Percentiles rank a stretch among this genome's conserved stretches.
These are phyloP conservation scores for Gossypium australe DNA, from an alignment of 345 rosid species.

Conservation along the genomic window DNA sequence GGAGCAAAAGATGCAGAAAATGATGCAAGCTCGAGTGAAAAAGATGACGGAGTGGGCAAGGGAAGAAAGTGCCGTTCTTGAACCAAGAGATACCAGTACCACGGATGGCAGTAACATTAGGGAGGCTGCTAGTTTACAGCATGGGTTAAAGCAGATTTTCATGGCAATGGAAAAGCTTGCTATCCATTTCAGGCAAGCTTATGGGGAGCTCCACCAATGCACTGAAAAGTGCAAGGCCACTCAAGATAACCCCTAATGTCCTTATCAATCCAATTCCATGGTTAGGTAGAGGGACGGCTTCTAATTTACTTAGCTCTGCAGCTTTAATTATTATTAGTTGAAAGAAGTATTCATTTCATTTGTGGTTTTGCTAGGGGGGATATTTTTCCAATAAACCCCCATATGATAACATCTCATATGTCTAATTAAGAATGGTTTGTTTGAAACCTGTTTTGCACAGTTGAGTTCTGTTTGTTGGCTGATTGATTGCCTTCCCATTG, in stretches of 20 bases:
- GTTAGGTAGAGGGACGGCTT: neutral
- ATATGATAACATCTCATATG: neutral
- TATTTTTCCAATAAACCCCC: neutral
- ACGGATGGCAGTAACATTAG: conserved; percentile 4
- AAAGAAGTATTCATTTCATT: neutral
- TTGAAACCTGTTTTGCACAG: neutral
- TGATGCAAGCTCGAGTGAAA: conserved; percentile 22
- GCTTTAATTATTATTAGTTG: neutral
- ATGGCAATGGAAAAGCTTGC: conserved; percentile 40
- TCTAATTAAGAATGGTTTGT: neutral
- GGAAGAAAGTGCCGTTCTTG: neutral
- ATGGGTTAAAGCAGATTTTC: conserved; percentile 31
- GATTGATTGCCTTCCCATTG: neutral
- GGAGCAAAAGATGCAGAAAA: conserved; percentile 34
- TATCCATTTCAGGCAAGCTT: conserved; percentile 18
- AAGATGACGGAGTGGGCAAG: conserved; percentile 10
- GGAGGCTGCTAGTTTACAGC: conserved; percentile 17
- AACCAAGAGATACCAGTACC: neutral
- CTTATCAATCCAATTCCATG: neutral
- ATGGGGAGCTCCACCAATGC: conserved; percentile 25
- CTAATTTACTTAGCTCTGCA: neutral
- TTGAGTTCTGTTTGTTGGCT: neutral
- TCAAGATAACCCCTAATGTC: conserved; percentile 1
- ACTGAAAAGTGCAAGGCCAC: conserved; percentile 15
- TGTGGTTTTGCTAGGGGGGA: neutral